Evolutionary conservation across 805 yeast genomes (phyloP).

Genomic region (Kodamaea nitidulidarum): DNA sequence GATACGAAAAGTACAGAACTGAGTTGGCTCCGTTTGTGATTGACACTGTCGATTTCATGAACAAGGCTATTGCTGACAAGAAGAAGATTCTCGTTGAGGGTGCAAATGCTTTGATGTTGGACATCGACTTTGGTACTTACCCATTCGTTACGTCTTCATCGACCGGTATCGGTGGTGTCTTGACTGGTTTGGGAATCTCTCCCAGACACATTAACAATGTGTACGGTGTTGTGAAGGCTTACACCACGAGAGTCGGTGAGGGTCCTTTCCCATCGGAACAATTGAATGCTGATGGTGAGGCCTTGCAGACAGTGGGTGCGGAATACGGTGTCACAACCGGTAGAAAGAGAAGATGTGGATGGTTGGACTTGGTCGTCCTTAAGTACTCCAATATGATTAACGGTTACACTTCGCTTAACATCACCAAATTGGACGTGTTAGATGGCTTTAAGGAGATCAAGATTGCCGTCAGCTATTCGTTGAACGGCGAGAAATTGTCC

Average conservation of each 20-base stretch:
- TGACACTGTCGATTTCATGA: slow-evolving; percentile 84
- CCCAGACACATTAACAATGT: slow-evolving; percentile 76
- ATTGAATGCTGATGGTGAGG: slow-evolving; percentile 79
- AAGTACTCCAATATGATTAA: slow-evolving; percentile 88
- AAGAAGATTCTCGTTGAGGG: slow-evolving; percentile 94
- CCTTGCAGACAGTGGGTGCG: slow-evolving; percentile 86
- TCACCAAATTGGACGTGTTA: slow-evolving; percentile 92
- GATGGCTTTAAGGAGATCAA: slow-evolving; percentile 85
- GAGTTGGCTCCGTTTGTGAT: slow-evolving; percentile 84
- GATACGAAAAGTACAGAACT: slow-evolving; percentile 72
- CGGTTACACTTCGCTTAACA: slow-evolving; percentile 91
- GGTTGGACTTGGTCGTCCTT: slow-evolving; percentile 95
- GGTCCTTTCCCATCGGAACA: slow-evolving; percentile 99
- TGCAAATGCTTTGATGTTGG: slow-evolving; percentile 97
- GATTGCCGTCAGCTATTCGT: slow-evolving; percentile 79
- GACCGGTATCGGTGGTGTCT: slow-evolving; percentile 97
- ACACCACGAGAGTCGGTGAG: slow-evolving; percentile 98
- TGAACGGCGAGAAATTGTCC: slow-evolving; percentile 69
- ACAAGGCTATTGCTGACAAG: slow-evolving; percentile 66
- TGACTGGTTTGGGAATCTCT: slow-evolving; percentile 96
- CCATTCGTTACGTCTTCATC: slow-evolving; percentile 95
- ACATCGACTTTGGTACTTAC: slow-evolving; percentile 95
- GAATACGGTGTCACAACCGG: slow-evolving; percentile 98
- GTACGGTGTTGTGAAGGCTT: slow-evolving; percentile 97
- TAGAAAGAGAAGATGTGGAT: slow-evolving; percentile 97